Evolutionary conservation across 2,329 filamentous ascomycete species (phyloP), one percentile per base, ranked within the genome.

Genomic region (Coniochaeta ligniaria): DNA sequence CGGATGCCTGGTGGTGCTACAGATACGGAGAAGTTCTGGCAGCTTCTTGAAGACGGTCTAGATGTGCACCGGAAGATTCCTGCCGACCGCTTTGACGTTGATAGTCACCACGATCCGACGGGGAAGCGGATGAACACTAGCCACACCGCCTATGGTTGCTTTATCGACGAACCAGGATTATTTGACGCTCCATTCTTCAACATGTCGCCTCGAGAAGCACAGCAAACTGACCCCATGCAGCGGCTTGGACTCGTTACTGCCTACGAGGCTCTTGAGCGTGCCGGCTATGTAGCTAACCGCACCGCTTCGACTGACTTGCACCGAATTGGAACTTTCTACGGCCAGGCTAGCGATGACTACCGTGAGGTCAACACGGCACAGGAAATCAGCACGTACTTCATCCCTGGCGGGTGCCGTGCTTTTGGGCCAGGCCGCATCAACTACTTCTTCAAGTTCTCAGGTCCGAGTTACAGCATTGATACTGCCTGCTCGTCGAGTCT

Each of bases 101-200:
- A 87, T 56, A 82, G 82, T 9, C 88, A 91, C 68, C 85, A 81
- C 63, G 87, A 91, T 66, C 80, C 86, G 2, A 85, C 84, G 1
- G 86, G 87, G 6, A 88, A 88, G 68, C 80, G 77, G 5, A 31
- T 58, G 22, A 66, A 66, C 61, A 59, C 58, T 17, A 62, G 57
- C 50, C 52, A 28, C 6, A 65, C 63, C 1, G 59, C 84, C 14
- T 91, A 84, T 63, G 89, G 89, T 8, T 90, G 87, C 73, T 92
- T 75, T 64, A 73, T 91, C 60, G 83, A 91, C 38, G 80, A 90
- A 58, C 88, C 89, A 0, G 88, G 87, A 54, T 76, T 88, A 12
- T 93, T 94, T 65, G 90, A 94, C 67, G 83, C 88, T 1, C 79
- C 83, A 0, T 92, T 94, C 77, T 94, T 94, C 80, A 91, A 91